Evolutionary conservation across 495 filamentous ascomycete genomes (phyloP), one percentile per base, ranked within the genome.

Genomic region (Aspergillus egyptiacus): DNA sequence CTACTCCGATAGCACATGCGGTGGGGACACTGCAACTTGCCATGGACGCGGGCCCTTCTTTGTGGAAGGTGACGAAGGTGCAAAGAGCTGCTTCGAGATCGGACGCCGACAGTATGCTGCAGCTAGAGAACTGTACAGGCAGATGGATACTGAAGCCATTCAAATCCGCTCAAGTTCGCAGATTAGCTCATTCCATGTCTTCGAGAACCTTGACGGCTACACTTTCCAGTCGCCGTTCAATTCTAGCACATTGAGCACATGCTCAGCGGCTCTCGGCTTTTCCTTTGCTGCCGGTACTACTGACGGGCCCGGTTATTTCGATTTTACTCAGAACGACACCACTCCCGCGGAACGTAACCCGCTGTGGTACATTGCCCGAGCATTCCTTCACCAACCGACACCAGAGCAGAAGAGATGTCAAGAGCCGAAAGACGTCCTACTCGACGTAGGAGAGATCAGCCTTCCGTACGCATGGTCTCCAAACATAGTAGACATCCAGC

Each of bases 241-340:
- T 58, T 85, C 86, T 34, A 84, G 81, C 8, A 73, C 65, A 17
- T 78, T 83, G 13, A 73, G 61, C 17, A 95, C 91, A 8, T 96
- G 93, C 56, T 83, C 89, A 8, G 93, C 93, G n/a, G 93, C 91
- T 0, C 65, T 98, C 30, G 93, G 93, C 17, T 95, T 91, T 52
- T 89, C 86, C 2, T 98, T 98, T 65, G 93, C 93, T 11, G 93
- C 87, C 8, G 93, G 93, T 6, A 98, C 93, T 1, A 89, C 89
- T 1, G 93, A 98, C 61, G 89, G 93, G 7, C 91, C 91, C 0
- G 93, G 93, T 0, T 82, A 80, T 3, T 96, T 96, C 59, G 91
- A 98, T 67, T 96, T 96, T 61, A 95, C 85, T 17, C 93, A 98
- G 61, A 90, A 91, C 55, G 72, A 81, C 42, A 84, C 81, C 9